Evolutionary conservation across 345 rosid genomes (phyloP).

Genomic region (Eucalyptus regnans): DNA sequence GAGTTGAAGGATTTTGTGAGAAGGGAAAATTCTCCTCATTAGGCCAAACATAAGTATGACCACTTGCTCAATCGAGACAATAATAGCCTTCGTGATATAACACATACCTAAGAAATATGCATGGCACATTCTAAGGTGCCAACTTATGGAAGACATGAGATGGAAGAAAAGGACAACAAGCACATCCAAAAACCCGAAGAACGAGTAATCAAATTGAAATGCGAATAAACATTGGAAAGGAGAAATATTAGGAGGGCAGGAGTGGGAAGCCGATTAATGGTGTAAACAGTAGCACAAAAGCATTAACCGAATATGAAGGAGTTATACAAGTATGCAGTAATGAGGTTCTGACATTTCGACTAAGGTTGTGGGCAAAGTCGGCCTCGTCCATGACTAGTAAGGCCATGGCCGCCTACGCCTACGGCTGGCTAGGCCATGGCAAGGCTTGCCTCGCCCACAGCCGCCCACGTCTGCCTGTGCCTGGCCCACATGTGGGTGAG

Average conservation of each 20-base stretch:
- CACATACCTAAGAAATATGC: neutral
- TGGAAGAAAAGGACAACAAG: neutral
- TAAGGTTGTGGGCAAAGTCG: neutral
- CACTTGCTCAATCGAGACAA: neutral
- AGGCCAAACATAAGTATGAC: too few species aligned
- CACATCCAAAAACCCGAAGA: too few species aligned
- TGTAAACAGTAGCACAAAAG: neutral
- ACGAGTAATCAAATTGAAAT: too few species aligned
- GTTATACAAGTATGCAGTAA: neutral
- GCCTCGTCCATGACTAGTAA: too few species aligned
- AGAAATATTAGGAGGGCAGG: neutral
- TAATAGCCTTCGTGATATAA: neutral
- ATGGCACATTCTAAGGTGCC: neutral
- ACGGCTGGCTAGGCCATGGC: neutral
- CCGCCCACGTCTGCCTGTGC: neutral
- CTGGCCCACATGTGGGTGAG: neutral
- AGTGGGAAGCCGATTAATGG: neutral
- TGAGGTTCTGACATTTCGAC: neutral
- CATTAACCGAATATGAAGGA: neutral
- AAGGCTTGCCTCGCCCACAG: neutral
- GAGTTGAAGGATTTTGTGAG: too few species aligned
- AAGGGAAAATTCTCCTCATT: too few species aligned
- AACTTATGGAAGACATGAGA: neutral
- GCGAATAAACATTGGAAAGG: neutral
- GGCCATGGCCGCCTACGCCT: neutral